Evolutionary conservation across 345 rosid genomes (phyloP).

Genomic region (Psidium guajava): DNA sequence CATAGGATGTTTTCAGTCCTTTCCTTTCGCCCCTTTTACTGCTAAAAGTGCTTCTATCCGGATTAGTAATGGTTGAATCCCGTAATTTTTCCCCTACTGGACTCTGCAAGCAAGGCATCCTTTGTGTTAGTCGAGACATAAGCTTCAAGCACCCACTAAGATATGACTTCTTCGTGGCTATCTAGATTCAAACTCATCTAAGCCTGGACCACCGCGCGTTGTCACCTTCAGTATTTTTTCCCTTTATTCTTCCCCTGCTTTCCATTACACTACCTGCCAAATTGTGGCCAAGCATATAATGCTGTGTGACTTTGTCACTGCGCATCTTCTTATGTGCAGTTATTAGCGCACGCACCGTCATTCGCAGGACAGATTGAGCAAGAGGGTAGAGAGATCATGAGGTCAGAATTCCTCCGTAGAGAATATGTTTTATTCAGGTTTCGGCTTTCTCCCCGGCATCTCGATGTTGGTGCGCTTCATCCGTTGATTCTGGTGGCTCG

Average conservation of each 20-base stretch:
- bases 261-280: not conserved
- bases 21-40: not conserved
- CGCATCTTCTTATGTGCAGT: not conserved
- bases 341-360: not conserved
- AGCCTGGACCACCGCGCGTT: not conserved
- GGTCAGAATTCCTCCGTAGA: slow-evolving; percentile 10
- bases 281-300: not conserved
- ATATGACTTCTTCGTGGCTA: not conserved
- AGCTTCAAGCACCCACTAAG: not conserved
- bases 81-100: not conserved
- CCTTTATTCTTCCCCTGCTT: not conserved
- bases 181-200: not conserved
- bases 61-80: not conserved
- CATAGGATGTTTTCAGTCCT: not conserved
- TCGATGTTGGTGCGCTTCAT: not conserved
- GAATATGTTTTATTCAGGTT: not conserved
- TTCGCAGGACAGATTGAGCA: not conserved
- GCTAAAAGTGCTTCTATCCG: not conserved
- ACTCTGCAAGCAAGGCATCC: not conserved
- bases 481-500: slow-evolving; percentile 2
- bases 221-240: not conserved
- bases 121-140: not conserved
- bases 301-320: not conserved
- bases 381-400: not conserved
- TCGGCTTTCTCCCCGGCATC: not conserved